A percentile compares a stretch with the other conserved stretches of the same genome.
Evolutionary conservation across 1,139 yeast genomes (phyloP).

Genomic region (Nakaseomyces glabratus): DNA sequence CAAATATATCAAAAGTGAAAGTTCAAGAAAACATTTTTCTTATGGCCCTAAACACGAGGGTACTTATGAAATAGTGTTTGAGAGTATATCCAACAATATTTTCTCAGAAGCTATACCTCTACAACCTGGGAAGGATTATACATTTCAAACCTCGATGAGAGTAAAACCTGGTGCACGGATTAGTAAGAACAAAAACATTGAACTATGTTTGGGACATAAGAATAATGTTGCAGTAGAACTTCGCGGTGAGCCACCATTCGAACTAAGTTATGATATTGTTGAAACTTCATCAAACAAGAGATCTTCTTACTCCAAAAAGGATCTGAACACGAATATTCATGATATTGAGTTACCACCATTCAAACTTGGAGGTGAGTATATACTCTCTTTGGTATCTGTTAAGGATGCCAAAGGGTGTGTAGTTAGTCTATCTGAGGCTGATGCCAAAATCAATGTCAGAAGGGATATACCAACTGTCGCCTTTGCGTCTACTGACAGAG

Average conservation of each 20-base stretch:
- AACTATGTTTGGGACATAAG: slow-evolving; percentile 41
- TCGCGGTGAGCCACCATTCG: slow-evolving; percentile 73
- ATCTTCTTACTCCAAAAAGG: slow-evolving; percentile 36
- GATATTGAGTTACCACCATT: slow-evolving; percentile 47
- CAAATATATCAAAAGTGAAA: slow-evolving; percentile 32
- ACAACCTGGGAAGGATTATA: slow-evolving; percentile 28
- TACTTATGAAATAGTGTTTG: slow-evolving; percentile 62
- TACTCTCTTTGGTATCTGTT: slow-evolving; percentile 52
- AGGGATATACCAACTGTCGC: slow-evolving; percentile 54
- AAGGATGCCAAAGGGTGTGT: slow-evolving; percentile 68
- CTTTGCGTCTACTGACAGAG: slow-evolving; percentile 33
- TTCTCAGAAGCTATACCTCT: slow-evolving; percentile 37
- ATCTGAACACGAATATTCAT: slow-evolving; percentile 33
- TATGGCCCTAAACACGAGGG: slow-evolving; percentile 81
- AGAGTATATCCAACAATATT: slow-evolving; percentile 45
- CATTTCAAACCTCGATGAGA: slow-evolving; percentile 37
- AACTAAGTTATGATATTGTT: slow-evolving; percentile 58
- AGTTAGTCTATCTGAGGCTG: slow-evolving; percentile 53
- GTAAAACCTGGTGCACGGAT: slow-evolving; percentile 37
- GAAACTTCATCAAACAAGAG: slow-evolving; percentile 42
- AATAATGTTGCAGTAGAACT: slow-evolving; percentile 48
- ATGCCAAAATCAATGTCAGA: slow-evolving; percentile 54
- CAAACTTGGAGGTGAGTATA: slow-evolving; percentile 59
- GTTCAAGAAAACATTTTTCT: slow-evolving; percentile 45
- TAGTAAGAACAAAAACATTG: slow-evolving; percentile 23